Percentiles rank a stretch among this genome's conserved stretches.
Conservation (phyloP, 805 yeast genomes). For the Scheffersomyces stipitis region DNA sequence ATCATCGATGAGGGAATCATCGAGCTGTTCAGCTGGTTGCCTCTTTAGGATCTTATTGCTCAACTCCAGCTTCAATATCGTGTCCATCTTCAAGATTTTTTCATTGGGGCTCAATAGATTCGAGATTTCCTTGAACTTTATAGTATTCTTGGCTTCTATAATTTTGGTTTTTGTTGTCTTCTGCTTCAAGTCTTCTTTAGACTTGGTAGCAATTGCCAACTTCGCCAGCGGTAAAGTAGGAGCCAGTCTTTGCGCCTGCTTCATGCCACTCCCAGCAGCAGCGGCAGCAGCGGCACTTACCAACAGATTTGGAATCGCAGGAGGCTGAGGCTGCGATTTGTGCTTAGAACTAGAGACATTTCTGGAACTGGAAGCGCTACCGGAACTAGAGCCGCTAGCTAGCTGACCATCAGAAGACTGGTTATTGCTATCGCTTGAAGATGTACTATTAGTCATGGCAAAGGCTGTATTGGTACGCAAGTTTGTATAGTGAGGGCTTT, state of each 20-base stretch:
- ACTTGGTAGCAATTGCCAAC: neutral
- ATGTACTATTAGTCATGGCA: no score
- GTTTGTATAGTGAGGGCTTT: constrained; percentile 6
- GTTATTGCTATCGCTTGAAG: no score
- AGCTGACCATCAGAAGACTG: no score
- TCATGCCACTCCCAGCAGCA: no score
- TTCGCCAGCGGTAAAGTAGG: no score
- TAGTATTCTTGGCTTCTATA: constrained; percentile 6
- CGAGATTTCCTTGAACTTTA: constrained; percentile 35
- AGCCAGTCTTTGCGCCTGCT: no score
- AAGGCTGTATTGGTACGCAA: constrained; percentile 20
- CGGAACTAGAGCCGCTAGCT: neutral
- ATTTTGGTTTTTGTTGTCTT: no score
- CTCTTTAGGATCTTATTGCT: constrained; percentile 23
- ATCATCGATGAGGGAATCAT: constrained; percentile 31
- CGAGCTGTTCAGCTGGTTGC: constrained; percentile 17
- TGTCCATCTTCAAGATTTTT: constrained; percentile 41
- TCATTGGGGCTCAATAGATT: constrained; percentile 31
- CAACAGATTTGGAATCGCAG: neutral
- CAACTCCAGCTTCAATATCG: constrained; percentile 36
- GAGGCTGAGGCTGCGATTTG: neutral
- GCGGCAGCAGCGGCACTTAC: constrained; percentile 6
- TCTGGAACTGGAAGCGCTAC: neutral
- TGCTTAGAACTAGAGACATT: neutral
- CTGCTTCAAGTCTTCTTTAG: neutral